Conservation (phyloP, 1,284 basidiomycete species). For the Wallemia hederae region DNA sequence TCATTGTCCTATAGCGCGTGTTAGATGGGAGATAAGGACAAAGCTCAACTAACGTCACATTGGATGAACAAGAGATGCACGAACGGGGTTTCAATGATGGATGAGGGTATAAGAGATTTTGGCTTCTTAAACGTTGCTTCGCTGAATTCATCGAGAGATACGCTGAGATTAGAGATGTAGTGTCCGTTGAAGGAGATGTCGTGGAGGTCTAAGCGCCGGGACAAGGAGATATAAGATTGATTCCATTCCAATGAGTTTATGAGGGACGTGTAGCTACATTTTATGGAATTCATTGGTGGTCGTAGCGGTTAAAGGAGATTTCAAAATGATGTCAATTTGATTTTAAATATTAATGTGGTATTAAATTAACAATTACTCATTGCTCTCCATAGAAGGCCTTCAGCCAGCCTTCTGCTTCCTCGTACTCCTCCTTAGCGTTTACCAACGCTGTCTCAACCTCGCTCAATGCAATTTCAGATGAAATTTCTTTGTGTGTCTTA, state of each 20-base stretch:
- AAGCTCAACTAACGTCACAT: slow-evolving; percentile 36
- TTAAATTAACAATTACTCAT: not conserved
- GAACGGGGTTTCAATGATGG: slow-evolving; percentile 54
- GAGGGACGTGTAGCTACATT: not conserved
- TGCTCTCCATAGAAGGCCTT: slow-evolving; percentile 1
- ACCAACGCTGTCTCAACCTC: not conserved
- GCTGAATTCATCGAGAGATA: not conserved
- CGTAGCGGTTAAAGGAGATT: not conserved
- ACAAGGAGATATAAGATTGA: not conserved
- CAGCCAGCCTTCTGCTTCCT: slow-evolving; percentile 1
- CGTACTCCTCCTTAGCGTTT: not conserved
- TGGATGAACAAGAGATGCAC: slow-evolving; percentile 56
- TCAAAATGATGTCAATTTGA: too few species aligned
- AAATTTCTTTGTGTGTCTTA: slow-evolving; percentile 12
- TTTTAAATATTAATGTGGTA: too few species aligned
- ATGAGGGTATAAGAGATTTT: slow-evolving; percentile 41
- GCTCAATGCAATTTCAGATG: not conserved
- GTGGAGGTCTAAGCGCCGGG: not conserved
- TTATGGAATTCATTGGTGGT: not conserved
- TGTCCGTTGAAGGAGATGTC: not conserved
- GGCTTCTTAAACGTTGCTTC: slow-evolving; percentile 16
- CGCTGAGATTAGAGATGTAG: not conserved
- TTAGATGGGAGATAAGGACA: not conserved
- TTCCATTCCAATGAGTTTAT: not conserved
- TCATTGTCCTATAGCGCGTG: slow-evolving; percentile 39